A percentile compares a stretch with the other conserved stretches of the same genome.
phyloP scores from a whole-genome alignment of 2,329 filamentous ascomycete genomes.

The Penicillium concentricum region DNA sequence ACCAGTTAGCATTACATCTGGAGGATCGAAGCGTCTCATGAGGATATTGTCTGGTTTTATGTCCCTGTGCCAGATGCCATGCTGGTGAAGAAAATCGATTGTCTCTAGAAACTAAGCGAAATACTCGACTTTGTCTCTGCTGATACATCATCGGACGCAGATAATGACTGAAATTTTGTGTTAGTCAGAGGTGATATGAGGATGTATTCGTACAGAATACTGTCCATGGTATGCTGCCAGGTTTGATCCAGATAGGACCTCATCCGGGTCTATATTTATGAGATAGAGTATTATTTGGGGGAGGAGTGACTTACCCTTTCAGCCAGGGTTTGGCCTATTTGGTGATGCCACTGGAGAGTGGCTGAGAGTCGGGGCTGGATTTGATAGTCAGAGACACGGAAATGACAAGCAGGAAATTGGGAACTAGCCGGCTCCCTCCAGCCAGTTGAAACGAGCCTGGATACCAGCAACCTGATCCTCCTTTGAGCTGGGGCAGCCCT shows the following conservation, averaged over 20 bases:
- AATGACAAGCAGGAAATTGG: too few species aligned
- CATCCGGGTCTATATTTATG: background rate
- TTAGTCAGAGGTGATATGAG: background rate
- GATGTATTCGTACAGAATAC: background rate
- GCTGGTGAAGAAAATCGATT: background rate
- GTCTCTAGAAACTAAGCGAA: background rate
- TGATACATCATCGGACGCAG: background rate
- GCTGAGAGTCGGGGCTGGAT: background rate
- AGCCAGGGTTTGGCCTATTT: background rate
- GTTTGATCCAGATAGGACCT: background rate
- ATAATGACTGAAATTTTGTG: background rate
- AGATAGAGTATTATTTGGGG: background rate
- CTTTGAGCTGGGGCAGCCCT: too few species aligned
- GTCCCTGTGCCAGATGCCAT: slow-evolving; percentile 4
- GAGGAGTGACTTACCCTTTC: background rate
- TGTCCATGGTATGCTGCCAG: background rate
- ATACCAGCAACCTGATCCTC: too few species aligned
- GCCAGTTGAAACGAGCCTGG: too few species aligned
- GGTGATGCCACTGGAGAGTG: background rate
- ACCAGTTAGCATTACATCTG: slow-evolving; percentile 5
- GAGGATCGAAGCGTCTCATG: slow-evolving; percentile 4
- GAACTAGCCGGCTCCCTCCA: too few species aligned
- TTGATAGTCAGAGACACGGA: background rate
- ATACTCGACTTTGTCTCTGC: background rate
- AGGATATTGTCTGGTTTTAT: slow-evolving; percentile 7